phyloP scores from a whole-genome alignment of 441 rosid species.

The Breynia disticha region DNA sequence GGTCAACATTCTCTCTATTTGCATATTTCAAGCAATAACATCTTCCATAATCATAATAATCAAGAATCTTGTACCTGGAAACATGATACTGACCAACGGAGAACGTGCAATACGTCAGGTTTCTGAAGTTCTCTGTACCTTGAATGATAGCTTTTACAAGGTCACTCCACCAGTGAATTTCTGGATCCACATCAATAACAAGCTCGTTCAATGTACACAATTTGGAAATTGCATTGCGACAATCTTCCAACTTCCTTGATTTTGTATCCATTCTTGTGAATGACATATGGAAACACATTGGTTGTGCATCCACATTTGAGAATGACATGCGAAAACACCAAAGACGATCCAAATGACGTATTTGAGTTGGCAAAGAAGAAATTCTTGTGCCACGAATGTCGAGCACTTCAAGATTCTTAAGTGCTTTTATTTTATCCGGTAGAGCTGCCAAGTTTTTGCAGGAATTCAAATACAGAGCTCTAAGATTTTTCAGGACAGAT shows the following conservation, averaged over 20 bases:
- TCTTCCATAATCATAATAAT: background rate
- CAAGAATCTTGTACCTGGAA: background rate
- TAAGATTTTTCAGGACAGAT: conserved; percentile 10
- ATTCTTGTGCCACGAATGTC: conserved; percentile 26
- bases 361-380: conserved; percentile 15
- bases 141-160: conserved; percentile 12
- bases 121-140: conserved; percentile 17
- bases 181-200: conserved; percentile 20
- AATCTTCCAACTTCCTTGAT: background rate
- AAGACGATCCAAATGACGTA: conserved; percentile 11
- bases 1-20: background rate
- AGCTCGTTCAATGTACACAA: conserved; percentile 25
- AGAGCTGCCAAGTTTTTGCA: conserved; percentile 18
- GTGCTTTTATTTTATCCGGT: conserved; percentile 14
- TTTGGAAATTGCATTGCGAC: conserved; percentile 14
- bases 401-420: conserved; percentile 28
- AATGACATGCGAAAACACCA: conserved; percentile 23
- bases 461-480: conserved; percentile 23
- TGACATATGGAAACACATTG: conserved; percentile 21
- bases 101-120: background rate
- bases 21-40: conserved; percentile 1
- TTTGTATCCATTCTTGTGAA: background rate
- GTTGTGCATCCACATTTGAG: background rate
- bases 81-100: background rate
- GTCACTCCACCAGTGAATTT: conserved; percentile 20